phyloP scores from a whole-genome alignment of 2,329 filamentous ascomycete species.

The Penicillium sp. region DNA sequence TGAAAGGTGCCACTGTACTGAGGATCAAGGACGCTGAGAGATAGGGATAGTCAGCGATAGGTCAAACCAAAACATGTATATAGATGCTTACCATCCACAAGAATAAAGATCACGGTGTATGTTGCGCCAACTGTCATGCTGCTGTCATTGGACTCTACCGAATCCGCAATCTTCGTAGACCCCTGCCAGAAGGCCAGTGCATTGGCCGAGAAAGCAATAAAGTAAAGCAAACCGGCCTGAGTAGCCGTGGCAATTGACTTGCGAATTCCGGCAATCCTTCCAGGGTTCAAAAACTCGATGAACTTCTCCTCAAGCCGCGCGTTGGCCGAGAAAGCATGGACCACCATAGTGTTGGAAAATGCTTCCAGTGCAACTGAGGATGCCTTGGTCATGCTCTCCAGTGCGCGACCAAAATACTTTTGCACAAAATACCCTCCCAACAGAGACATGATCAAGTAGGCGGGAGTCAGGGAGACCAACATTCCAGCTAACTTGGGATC shows the following conservation, averaged over 20 bases:
- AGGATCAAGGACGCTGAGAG: constrained; percentile 30
- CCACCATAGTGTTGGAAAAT: constrained; percentile 57
- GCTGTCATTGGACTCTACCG: constrained; percentile 9
- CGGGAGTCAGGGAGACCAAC: constrained; percentile 59
- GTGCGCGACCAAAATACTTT: constrained; percentile 48
- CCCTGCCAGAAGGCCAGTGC: constrained; percentile 67
- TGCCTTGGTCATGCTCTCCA: constrained; percentile 53
- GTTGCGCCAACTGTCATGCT: constrained; percentile 28
- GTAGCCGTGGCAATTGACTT: constrained; percentile 56
- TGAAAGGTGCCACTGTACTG: constrained; percentile 34
- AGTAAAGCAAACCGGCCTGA: constrained; percentile 62
- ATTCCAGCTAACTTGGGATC: constrained; percentile 73
- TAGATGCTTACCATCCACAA: constrained; percentile 29
- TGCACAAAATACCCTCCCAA: constrained; percentile 54
- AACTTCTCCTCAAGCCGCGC: constrained; percentile 59
- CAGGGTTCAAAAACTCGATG: constrained; percentile 47
- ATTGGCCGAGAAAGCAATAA: constrained; percentile 65
- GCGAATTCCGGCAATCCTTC: constrained; percentile 53
- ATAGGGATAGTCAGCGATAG: not conserved
- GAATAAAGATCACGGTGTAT: constrained; percentile 35
- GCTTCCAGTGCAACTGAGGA: constrained; percentile 61
- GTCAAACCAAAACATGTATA: not conserved
- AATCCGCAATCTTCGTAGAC: constrained; percentile 50
- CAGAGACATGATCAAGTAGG: constrained; percentile 57
- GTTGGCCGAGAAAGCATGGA: constrained; percentile 61